phyloP scores from a whole-genome alignment of 129 eudicot genomes.

The Pulicaria dysenterica region DNA sequence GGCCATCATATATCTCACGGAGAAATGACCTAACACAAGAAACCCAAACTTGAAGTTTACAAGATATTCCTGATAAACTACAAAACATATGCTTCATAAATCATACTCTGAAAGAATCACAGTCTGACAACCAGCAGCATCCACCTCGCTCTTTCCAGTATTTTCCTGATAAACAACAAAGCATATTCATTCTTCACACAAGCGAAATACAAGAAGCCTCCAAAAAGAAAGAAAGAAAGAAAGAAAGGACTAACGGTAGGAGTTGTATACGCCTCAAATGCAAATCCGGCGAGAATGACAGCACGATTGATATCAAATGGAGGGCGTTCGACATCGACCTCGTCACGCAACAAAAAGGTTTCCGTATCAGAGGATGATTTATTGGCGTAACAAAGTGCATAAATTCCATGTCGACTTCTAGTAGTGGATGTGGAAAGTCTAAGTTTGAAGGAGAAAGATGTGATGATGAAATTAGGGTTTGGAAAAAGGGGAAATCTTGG shows the following conservation, averaged over 20 bases:
- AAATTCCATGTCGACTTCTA: constrained; percentile 14
- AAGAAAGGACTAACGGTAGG: constrained; percentile 54
- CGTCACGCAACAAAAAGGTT: constrained; percentile 24
- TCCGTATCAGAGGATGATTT: constrained; percentile 38
- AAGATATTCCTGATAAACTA: neutral
- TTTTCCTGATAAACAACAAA: constrained; percentile 53
- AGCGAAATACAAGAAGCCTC: neutral
- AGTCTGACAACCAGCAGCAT: constrained; percentile 79
- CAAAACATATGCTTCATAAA: neutral
- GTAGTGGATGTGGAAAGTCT: constrained; percentile 38
- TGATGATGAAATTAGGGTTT: constrained; percentile 40
- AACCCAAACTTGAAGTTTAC: neutral
- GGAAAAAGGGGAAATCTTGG: constrained; percentile 40
- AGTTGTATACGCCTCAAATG: constrained; percentile 87
- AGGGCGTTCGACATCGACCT: constrained; percentile 53
- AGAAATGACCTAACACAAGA: constrained; percentile 66
- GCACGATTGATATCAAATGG: constrained; percentile 87
- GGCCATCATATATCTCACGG: constrained; percentile 92
- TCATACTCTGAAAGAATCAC: constrained; percentile 86
- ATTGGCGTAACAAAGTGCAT: constrained; percentile 28
- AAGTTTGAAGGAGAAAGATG: constrained; percentile 23
- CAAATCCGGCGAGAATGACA: constrained; percentile 89
- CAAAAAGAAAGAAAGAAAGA: neutral
- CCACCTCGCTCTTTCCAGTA: constrained; percentile 68
- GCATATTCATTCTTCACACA: neutral